Percentiles rank a stretch among this genome's conserved stretches.
These are phyloP conservation scores for Vanderwaltozyma polyspora DNA, from an alignment of 805 yeast species.

Conservation along the genomic window DNA sequence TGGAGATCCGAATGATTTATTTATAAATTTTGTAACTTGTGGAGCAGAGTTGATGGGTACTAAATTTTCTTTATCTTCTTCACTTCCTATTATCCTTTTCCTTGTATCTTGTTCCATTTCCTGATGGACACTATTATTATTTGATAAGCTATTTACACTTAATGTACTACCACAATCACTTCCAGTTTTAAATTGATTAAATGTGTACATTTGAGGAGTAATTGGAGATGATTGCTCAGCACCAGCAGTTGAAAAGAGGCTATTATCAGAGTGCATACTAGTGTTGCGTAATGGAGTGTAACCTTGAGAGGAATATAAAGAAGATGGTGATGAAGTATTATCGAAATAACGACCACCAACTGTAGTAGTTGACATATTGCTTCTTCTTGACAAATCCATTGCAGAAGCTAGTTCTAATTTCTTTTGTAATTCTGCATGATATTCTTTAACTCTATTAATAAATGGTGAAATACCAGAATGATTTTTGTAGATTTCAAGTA, in stretches of 20 bases:
- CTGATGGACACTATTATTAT: slow-evolving; percentile 1
- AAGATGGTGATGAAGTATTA: slow-evolving; percentile 11
- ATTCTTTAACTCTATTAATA: slow-evolving; percentile 11
- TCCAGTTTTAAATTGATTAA: slow-evolving; percentile 17
- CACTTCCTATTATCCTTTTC: neutral
- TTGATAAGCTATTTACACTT: slow-evolving; percentile 21
- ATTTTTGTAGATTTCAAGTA: slow-evolving; percentile 15
- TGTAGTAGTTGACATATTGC: slow-evolving; percentile 2
- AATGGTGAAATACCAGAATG: slow-evolving; percentile 14
- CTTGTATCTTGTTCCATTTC: neutral
- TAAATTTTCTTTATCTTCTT: slow-evolving; percentile 3
- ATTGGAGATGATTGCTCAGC: slow-evolving; percentile 23
- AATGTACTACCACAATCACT: slow-evolving; percentile 21
- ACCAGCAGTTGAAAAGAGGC: slow-evolving; percentile 20
- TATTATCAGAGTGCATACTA: slow-evolving; percentile 24
- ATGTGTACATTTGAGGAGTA: slow-evolving; percentile 25
- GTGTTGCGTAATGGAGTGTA: slow-evolving; percentile 26
- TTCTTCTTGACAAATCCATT: slow-evolving; percentile 18
- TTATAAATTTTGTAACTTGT: neutral
- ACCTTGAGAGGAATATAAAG: slow-evolving; percentile 19
- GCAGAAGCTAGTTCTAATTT: slow-evolving; percentile 19
- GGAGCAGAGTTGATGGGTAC: neutral
- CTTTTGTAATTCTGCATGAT: slow-evolving; percentile 15
- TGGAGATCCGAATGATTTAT: neutral
- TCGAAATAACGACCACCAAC: slow-evolving; percentile 10